Conservation (phyloP, 305 asterid genomes). For the Fraxinus platypoda region DNA sequence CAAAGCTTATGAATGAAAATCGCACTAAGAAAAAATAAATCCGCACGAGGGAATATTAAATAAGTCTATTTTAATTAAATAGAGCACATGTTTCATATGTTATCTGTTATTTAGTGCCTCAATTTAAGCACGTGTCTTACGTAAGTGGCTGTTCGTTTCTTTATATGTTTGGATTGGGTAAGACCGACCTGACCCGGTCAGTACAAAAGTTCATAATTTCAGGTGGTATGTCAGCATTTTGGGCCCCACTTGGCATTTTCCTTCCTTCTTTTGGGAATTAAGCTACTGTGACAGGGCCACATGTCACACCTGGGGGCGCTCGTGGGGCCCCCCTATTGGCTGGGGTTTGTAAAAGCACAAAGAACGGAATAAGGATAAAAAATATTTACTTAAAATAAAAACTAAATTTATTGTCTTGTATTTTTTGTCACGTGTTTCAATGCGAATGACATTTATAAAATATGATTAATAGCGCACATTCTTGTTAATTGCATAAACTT, state of each 20-base stretch:
- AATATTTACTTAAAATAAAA: too few relatives aligned
- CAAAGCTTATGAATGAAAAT: not conserved
- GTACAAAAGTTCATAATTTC: not conserved
- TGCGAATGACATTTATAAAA: not conserved
- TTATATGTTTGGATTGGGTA: not conserved
- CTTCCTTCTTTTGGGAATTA: too few relatives aligned
- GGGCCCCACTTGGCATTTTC: not conserved
- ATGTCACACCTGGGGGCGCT: too few relatives aligned
- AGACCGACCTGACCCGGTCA: not conserved
- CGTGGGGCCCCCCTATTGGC: too few relatives aligned
- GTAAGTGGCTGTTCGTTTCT: not conserved
- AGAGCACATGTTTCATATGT: conserved; percentile 31
- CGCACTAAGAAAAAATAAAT: not conserved
- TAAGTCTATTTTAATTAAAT: not conserved
- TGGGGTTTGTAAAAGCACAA: too few relatives aligned
- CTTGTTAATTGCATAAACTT: not conserved
- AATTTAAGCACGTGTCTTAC: not conserved
- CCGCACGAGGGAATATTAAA: not conserved
- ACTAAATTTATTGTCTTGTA: not conserved
- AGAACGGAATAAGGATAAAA: not conserved
- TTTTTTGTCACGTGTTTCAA: not conserved
- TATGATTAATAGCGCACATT: not conserved
- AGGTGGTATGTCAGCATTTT: not conserved
- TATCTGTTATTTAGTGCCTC: not conserved
- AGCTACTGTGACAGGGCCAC: too few relatives aligned